Evolutionary conservation across 257 asterid genomes (phyloP).

Genomic region (Petunia secreta): DNA sequence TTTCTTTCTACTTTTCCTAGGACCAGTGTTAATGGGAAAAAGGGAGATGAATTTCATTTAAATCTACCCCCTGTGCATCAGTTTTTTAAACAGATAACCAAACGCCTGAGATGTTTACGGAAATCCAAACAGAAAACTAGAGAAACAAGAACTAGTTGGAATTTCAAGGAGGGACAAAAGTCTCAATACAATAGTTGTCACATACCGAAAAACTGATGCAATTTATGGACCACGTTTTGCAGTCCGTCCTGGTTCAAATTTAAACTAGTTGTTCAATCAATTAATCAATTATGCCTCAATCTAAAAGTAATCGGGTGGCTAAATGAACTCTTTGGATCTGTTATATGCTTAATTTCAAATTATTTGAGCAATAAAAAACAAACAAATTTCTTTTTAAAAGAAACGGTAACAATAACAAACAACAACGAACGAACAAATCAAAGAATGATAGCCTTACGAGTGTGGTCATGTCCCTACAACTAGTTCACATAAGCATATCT

Average conservation of each 20-base stretch:
- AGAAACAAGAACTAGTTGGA: background rate
- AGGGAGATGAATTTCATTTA: background rate
- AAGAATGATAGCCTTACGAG: background rate
- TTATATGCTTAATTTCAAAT: background rate
- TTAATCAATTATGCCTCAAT: background rate
- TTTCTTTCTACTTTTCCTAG: background rate
- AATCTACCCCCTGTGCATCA: background rate
- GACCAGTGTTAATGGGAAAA: background rate
- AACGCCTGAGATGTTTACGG: background rate
- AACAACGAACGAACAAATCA: background rate
- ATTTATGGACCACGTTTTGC: constrained; percentile 1
- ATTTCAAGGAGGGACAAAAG: background rate
- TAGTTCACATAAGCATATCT: background rate
- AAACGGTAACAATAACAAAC: background rate
- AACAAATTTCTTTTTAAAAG: too few relatives aligned
- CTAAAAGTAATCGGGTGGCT: constrained; percentile 1
- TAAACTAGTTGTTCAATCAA: background rate
- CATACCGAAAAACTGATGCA: constrained; percentile 7
- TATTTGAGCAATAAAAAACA: background rate
- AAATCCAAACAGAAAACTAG: background rate
- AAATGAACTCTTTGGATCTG: background rate
- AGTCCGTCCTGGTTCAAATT: background rate
- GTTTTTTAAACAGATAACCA: background rate
- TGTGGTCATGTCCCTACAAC: background rate
- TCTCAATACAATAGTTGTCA: background rate